Evolutionary conservation across 495 filamentous ascomycete genomes (phyloP), one percentile per base, ranked within the genome.

Genomic region (Aspergillus bridgeri): DNA sequence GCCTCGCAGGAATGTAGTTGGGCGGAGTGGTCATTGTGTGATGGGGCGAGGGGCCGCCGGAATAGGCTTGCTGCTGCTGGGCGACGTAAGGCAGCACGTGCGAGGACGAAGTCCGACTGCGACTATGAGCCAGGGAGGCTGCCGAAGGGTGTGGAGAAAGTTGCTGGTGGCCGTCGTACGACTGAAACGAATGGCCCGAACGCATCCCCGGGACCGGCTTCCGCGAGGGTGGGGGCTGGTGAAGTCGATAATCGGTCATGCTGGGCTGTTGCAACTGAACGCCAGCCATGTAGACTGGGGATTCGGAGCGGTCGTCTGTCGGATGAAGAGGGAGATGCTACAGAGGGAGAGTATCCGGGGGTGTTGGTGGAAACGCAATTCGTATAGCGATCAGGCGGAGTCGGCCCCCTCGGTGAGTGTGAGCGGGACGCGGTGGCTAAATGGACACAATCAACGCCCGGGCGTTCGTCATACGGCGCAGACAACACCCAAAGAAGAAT

Each of bases 41-140:
- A 29, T 65, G 67, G 15, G 65, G 65, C 13, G 60, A 63, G 15
- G 65, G 69, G 48, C 61, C 58, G 51, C 54, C 54, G 43, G 64
- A 56, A 58, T 75, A 70, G 19, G 69, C 62, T 57, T 66, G 65
- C 22, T 67, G 64, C 53, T 69, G 69, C 19, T 65, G 63, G 33
- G 43, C 45, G 42, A 65, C 60, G 58, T 78, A 69, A 18, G 83
- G 83, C 46, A 84, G 77, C 42, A 74, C 77, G 63, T 76, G 80
- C 22, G 85, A 87, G 17, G 84, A 87, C 9, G 83, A 82, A 15
- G 83, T 85, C 57, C 83, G 77, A 53, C 77, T 79, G 48, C 82
- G 79, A 75, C 69, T 87, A 80, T 65, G 68, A 42, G 69, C 65
- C 48, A 68, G 70, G 48, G 64, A 63, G 23, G 69, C 61, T 29